Conservation (phyloP, 2,329 filamentous ascomycete genomes). For the Xylaria hypoxylon region DNA sequence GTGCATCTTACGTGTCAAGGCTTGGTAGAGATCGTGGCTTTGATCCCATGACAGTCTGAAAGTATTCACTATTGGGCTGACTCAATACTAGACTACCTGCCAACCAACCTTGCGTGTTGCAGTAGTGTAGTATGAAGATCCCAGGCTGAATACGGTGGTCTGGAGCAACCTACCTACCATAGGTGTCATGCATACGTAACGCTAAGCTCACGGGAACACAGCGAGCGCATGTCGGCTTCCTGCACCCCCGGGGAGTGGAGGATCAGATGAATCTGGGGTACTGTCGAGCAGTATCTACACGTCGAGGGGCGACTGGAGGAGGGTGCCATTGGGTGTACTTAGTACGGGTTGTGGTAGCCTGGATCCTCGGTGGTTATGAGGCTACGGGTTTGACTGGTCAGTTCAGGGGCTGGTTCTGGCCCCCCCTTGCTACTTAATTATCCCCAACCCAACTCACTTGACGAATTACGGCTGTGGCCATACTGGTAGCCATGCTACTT, state of each 20-base stretch:
- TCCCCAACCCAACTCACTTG: constrained; percentile 26
- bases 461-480: constrained; percentile 21
- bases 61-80: constrained; percentile 2
- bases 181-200: constrained; percentile 38
- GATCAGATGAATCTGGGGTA: constrained; percentile 39
- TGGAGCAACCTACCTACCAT: constrained; percentile 8
- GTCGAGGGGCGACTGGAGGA: too few species aligned
- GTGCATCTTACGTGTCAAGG: constrained; percentile 1
- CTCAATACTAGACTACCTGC: neutral
- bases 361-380: constrained; percentile 28
- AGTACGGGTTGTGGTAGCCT: neutral
- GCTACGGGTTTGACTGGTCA: constrained; percentile 34
- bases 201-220: constrained; percentile 35
- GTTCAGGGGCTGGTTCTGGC: constrained; percentile 24
- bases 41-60: constrained; percentile 7
- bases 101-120: constrained; percentile 6
- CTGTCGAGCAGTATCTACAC: constrained; percentile 28
- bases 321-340: constrained; percentile 33
- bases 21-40: constrained; percentile 13
- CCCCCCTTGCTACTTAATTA: constrained; percentile 19
- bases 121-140: constrained; percentile 7
- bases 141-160: constrained; percentile 16
- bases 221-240: constrained; percentile 31
- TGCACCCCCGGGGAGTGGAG: constrained; percentile 33
- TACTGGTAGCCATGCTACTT: constrained; percentile 14